Percentiles rank a stretch among this genome's conserved stretches.
Conservation (phyloP, 2,329 filamentous ascomycete species). For the Aureobasidium sp. region DNA sequence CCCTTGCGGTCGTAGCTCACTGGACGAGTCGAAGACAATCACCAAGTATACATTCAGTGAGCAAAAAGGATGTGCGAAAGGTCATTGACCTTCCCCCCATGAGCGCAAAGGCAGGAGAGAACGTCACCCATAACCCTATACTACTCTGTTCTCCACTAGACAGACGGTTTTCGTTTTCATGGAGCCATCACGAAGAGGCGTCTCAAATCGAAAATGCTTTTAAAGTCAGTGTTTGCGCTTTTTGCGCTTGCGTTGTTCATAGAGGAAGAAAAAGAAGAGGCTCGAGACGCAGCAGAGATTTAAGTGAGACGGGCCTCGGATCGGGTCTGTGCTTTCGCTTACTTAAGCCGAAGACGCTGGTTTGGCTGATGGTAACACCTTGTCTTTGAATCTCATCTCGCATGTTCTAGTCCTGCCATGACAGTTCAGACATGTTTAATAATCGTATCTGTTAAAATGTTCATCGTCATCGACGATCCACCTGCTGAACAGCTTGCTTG, state of each 20-base stretch:
- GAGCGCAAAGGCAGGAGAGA: conserved; percentile 21
- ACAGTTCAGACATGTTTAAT: too few species aligned
- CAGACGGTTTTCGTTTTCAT: conserved; percentile 36
- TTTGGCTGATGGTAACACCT: neutral
- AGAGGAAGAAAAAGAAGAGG: conserved; percentile 21
- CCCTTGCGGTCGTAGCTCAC: too few species aligned
- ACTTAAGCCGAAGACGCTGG: neutral
- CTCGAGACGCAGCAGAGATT: conserved; percentile 3
- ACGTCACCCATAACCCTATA: conserved; percentile 35
- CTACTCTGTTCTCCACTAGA: conserved; percentile 31
- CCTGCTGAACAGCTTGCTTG: too few species aligned
- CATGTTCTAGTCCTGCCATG: too few species aligned
- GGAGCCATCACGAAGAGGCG: conserved; percentile 32
- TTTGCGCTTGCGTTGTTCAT: conserved; percentile 31
- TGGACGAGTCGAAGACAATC: neutral
- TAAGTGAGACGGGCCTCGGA: neutral
- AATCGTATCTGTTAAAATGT: too few species aligned
- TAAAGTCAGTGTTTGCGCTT: conserved; percentile 30
- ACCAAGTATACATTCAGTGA: neutral
- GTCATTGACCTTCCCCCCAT: conserved; percentile 35
- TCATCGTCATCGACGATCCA: too few species aligned
- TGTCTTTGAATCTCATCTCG: too few species aligned
- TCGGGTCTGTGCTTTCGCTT: neutral
- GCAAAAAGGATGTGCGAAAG: conserved; percentile 28
- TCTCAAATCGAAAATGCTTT: conserved; percentile 37